phyloP scores from a whole-genome alignment of 75 land plant genomes.

The Selaginella moellendorffii region DNA sequence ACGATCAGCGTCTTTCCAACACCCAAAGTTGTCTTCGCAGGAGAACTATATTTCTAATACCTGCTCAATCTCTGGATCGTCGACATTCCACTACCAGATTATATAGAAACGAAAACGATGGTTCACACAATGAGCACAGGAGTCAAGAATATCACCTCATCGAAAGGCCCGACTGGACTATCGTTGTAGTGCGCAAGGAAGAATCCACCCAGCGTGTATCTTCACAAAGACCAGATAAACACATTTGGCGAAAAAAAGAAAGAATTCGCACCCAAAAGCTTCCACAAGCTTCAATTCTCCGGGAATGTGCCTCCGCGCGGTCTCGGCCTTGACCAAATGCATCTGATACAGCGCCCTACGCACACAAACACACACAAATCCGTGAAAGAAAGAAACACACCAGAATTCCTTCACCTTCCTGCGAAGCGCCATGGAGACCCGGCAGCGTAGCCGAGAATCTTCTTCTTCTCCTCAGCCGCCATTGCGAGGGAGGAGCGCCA shows the following conservation, averaged over 20 bases:
- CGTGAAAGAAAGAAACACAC: neutral
- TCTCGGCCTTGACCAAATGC: slow-evolving; percentile 70
- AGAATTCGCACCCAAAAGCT: slow-evolving; percentile 61
- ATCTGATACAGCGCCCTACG: slow-evolving; percentile 83
- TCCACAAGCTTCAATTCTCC: slow-evolving; percentile 66
- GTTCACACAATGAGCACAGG: neutral
- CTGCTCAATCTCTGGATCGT: neutral
- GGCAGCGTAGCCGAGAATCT: slow-evolving; percentile 24
- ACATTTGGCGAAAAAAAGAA: neutral
- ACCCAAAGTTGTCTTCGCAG: neutral
- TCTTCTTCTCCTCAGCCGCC: too few species aligned
- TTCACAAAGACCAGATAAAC: slow-evolving; percentile 18
- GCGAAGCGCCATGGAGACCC: slow-evolving; percentile 71
- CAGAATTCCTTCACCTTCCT: slow-evolving; percentile 39
- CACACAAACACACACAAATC: neutral
- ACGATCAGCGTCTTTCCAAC: neutral
- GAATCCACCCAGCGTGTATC: slow-evolving; percentile 87
- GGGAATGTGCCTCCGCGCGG: slow-evolving; percentile 59
- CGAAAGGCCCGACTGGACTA: slow-evolving; percentile 84
- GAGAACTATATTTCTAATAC: neutral
- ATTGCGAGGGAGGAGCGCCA: too few species aligned
- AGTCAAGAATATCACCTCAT: slow-evolving; percentile 48
- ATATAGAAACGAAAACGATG: too few species aligned
- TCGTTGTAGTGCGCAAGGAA: slow-evolving; percentile 85
- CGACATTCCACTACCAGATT: too few species aligned